Base-by-base conservation (phyloP, 139 green algal genomes). In the Zygnema circumcarinatum region DNA sequence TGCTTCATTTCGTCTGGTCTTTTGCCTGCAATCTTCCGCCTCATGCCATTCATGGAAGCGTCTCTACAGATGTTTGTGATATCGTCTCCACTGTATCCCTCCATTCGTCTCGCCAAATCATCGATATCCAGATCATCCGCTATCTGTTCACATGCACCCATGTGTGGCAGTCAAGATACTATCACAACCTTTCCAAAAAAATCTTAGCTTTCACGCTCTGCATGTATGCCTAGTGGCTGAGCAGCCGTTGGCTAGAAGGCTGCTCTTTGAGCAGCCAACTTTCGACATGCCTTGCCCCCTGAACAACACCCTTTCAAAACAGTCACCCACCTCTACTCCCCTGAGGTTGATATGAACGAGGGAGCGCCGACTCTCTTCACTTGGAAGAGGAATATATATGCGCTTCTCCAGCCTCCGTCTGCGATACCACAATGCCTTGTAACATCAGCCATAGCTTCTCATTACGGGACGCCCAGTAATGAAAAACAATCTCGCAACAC, bases 301-400 rank as follows among this genome's bases (percentile, higher is more conserved):
- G n/a, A n/a, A n/a, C n/a, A n/a, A n/a, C n/a, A n/a, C n/a, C n/a
- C n/a, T n/a, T n/a, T n/a, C n/a, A n/a, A n/a, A n/a, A n/a, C n/a
- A n/a, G n/a, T n/a, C n/a, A 78, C 47, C 33, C 38, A 91, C 87
- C 82, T 88, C 75, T 54, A 93, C 33, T 52, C 69, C 74, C 89
- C 93, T 94, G 32, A 98, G 88, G 86, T 95, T 96, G 80, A 98
- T 96, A 31, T 89, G 88, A 32, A 98, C 88, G 54, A 98, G 94
- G 85, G 96, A 93, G 72, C 90, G 54, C 35, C 96, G 92, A 86
- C 96, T 95, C 2, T 91, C 88, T 1, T 54, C 7, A 7, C 75
- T 91, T 2, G 96, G 96, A 81, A 98, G 94, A 1, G 95, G 94
- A 91, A 98, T 98, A 93, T 98, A 98, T 73, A 98, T 95, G 56